phyloP scores from a whole-genome alignment of 2,329 filamentous ascomycete species.

The Calonectria ilicicola region DNA sequence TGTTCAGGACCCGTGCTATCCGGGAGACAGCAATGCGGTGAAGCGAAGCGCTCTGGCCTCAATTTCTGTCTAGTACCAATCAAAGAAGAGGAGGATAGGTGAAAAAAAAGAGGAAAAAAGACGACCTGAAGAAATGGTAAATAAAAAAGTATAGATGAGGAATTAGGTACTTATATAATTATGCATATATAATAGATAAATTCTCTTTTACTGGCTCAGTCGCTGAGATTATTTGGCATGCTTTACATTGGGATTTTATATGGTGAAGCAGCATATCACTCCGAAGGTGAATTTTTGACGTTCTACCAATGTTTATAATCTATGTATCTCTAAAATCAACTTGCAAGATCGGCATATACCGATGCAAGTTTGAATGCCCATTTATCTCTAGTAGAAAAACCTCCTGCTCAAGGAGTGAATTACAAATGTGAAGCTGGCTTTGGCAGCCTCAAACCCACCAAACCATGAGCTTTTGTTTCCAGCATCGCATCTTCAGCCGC shows the following conservation, averaged over 20 bases:
- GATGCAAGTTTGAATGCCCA: not conserved
- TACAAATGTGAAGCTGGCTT: not conserved
- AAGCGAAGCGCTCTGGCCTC: no score
- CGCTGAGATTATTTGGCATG: no score
- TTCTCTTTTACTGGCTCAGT: no score
- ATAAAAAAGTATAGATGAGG: no score
- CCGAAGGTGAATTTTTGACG: no score
- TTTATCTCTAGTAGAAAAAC: not conserved
- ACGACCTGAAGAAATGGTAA: no score
- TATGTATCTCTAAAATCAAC: not conserved
- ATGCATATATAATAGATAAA: not conserved
- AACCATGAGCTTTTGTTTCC: not conserved
- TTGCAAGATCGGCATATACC: not conserved
- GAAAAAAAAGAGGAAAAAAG: no score
- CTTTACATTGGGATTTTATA: no score
- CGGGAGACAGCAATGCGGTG: not conserved
- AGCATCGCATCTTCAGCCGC: not conserved
- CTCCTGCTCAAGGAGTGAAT: not conserved
- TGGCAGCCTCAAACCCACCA: not conserved
- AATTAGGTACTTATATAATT: no score
- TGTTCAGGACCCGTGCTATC: not conserved
- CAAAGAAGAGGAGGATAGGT: no score
- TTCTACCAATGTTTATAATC: not conserved
- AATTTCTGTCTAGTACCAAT: no score
- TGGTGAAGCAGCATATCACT: no score